A percentile compares a stretch with the other conserved stretches of the same genome.
Conservation (phyloP, 352 stramenopile genomes). For the Globisporangium solare region DNA sequence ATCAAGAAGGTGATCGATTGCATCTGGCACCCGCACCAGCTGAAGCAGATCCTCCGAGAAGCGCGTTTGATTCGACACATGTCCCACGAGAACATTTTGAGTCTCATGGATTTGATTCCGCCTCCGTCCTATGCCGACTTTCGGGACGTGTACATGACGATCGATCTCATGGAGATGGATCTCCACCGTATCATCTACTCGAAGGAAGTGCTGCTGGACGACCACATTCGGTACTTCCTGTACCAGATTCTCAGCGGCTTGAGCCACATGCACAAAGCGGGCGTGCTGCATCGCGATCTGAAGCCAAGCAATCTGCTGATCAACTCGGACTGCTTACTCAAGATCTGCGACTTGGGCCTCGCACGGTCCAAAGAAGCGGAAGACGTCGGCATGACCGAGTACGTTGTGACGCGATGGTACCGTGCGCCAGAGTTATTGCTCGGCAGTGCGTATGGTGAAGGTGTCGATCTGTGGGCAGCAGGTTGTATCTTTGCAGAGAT, state of each 20-base stretch:
- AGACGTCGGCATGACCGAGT: slow-evolving; percentile 90
- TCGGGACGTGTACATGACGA: slow-evolving; percentile 87
- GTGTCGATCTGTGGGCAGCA: slow-evolving; percentile 82
- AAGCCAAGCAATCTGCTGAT: slow-evolving; percentile 88
- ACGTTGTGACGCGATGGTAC: slow-evolving; percentile 89
- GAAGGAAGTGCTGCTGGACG: slow-evolving; percentile 88
- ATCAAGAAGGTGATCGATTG: slow-evolving; percentile 92
- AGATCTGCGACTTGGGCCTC: slow-evolving; percentile 96
- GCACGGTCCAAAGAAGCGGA: slow-evolving; percentile 85
- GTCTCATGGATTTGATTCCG: slow-evolving; percentile 80
- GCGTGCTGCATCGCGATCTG: slow-evolving; percentile 80
- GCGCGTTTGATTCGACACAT: slow-evolving; percentile 82
- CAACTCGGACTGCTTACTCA: slow-evolving; percentile 94
- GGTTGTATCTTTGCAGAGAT: slow-evolving; percentile 88
- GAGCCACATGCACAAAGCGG: slow-evolving; percentile 83
- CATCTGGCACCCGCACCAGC: slow-evolving; percentile 86
- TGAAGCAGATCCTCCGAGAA: slow-evolving; percentile 88
- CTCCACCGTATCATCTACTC: slow-evolving; percentile 92
- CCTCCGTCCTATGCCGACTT: slow-evolving; percentile 83
- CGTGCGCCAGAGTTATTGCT: slow-evolving; percentile 81
- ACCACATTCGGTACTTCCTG: slow-evolving; percentile 92
- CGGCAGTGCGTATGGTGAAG: slow-evolving; percentile 78
- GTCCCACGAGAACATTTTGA: slow-evolving; percentile 82
- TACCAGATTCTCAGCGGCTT: slow-evolving; percentile 91
- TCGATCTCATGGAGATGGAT: slow-evolving; percentile 93